Conservation (phyloP, 108 stramenopile species). For the Bacterosira constricta region DNA sequence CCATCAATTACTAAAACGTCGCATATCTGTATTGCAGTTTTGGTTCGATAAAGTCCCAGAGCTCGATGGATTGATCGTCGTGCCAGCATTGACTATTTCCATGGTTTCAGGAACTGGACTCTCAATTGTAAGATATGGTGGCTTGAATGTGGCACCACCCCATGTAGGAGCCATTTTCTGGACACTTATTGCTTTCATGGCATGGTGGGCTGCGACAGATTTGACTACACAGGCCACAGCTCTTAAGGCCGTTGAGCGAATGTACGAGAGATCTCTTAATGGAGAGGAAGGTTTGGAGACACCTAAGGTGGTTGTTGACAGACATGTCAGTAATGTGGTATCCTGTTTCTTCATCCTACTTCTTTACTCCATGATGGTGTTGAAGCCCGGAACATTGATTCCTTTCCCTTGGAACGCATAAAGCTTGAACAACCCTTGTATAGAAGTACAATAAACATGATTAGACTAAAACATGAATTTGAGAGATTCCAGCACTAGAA, state of each 20-base stretch:
- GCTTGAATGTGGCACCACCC: conserved; percentile 57
- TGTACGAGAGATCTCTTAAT: conserved; percentile 32
- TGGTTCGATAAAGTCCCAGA: conserved; percentile 66
- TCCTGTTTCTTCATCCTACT: conserved; percentile 58
- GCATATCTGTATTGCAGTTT: conserved; percentile 55
- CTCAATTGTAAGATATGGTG: conserved; percentile 57
- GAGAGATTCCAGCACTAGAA: not conserved
- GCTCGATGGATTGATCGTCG: conserved; percentile 56
- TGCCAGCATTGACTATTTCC: conserved; percentile 60
- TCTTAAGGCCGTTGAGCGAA: conserved; percentile 36
- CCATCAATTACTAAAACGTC: too few species aligned
- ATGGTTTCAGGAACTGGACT: conserved; percentile 62
- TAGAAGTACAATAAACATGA: too few species aligned
- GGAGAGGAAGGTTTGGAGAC: conserved; percentile 37
- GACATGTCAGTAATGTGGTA: conserved; percentile 63
- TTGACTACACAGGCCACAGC: conserved; percentile 59
- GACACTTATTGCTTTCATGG: conserved; percentile 53
- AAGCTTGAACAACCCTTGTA: not conserved
- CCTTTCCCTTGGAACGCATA: conserved; percentile 43
- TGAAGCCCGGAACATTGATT: conserved; percentile 60
- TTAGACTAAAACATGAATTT: too few species aligned
- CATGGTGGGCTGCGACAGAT: conserved; percentile 69
- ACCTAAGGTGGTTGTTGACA: conserved; percentile 51
- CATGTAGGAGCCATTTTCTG: conserved; percentile 60
- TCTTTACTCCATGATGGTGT: conserved; percentile 65